Evolutionary conservation across 2,329 filamentous ascomycete genomes (phyloP).

Genomic region (Penicillium sp.): DNA sequence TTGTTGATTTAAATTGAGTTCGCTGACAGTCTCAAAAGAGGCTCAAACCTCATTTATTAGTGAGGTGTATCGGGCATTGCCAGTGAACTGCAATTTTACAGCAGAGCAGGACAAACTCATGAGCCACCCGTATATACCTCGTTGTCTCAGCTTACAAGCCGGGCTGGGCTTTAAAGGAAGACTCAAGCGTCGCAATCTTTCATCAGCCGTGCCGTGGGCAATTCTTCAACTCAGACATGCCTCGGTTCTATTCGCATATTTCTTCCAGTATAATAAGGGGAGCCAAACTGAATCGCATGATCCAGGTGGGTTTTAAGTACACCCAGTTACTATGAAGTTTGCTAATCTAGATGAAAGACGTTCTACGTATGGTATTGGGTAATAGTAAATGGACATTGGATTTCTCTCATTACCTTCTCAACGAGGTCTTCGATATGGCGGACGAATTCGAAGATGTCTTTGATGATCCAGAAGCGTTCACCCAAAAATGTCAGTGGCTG

Average conservation of each 20-base stretch:
- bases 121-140: slow-evolving; percentile 69
- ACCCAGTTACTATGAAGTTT: background rate
- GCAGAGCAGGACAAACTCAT: slow-evolving; percentile 74
- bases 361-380: slow-evolving; percentile 69
- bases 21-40: slow-evolving; percentile 42
- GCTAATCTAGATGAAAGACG: slow-evolving; percentile 51
- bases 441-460: slow-evolving; percentile 39
- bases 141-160: slow-evolving; percentile 75
- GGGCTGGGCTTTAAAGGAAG: slow-evolving; percentile 72
- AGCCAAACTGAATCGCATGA: slow-evolving; percentile 53
- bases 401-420: slow-evolving; percentile 56
- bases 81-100: slow-evolving; percentile 76
- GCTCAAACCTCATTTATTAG: slow-evolving; percentile 63
- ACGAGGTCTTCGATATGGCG: slow-evolving; percentile 51
- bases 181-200: slow-evolving; percentile 60
- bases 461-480: slow-evolving; percentile 37
- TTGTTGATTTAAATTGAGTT: slow-evolving; percentile 33
- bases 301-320: slow-evolving; percentile 47
- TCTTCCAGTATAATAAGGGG: slow-evolving; percentile 62
- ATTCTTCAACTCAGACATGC: slow-evolving; percentile 72
- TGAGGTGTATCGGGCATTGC: slow-evolving; percentile 68
- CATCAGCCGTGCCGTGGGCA: slow-evolving; percentile 72
- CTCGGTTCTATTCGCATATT: slow-evolving; percentile 62
- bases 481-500: slow-evolving; percentile 34
- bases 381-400: slow-evolving; percentile 78